Percentiles rank a stretch among this genome's conserved stretches.
Evolutionary conservation across 2,329 filamentous ascomycete species (phyloP).

Genomic region (Endoconidiophora laricicola): DNA sequence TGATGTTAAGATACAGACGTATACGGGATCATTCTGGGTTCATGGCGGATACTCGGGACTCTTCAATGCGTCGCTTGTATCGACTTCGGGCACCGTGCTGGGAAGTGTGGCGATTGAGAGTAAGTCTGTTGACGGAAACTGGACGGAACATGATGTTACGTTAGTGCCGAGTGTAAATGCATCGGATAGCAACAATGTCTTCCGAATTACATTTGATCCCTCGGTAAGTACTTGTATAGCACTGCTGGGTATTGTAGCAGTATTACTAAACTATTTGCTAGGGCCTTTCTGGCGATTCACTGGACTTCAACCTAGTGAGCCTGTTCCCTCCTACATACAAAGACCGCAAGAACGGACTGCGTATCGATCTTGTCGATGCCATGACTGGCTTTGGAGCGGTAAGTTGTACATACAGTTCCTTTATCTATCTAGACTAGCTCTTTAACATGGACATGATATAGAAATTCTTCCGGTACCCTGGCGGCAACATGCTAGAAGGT

Average conservation of each 20-base stretch:
- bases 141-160: constrained; percentile 34
- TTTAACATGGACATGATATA: constrained; percentile 7
- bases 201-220: constrained; percentile 35
- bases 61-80: constrained; percentile 31
- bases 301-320: constrained; percentile 42
- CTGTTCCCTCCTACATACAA: constrained; percentile 46
- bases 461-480: constrained; percentile 47
- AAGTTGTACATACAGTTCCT: constrained; percentile 13
- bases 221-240: constrained; percentile 15
- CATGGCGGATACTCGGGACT: constrained; percentile 30
- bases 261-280: constrained; percentile 13
- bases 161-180: constrained; percentile 29
- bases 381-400: constrained; percentile 35
- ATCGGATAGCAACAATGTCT: constrained; percentile 38
- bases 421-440: background rate
- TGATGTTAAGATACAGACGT: constrained; percentile 29
- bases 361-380: constrained; percentile 36
- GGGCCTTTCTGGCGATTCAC: constrained; percentile 23
- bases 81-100: constrained; percentile 28
- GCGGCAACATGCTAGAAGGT: constrained; percentile 45
- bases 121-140: constrained; percentile 24
- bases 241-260: background rate
- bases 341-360: constrained; percentile 37
- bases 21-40: constrained; percentile 37
- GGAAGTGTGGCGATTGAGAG: constrained; percentile 31